Base-by-base conservation (phyloP, 257 asterid genomes). In the Ilex asprella region DNA sequence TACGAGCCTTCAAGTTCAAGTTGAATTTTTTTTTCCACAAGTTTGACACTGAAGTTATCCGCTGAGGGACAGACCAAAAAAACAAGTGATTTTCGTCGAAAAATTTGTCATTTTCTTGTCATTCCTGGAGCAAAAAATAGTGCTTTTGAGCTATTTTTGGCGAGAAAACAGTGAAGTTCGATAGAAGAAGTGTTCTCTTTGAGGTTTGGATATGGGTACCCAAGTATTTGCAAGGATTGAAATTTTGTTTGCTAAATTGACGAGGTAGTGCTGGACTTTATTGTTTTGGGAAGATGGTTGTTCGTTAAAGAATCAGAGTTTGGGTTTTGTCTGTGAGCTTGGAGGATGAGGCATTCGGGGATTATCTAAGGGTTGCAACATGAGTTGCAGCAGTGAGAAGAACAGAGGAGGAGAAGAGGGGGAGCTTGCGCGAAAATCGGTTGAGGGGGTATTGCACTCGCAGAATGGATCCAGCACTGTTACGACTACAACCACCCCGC, bases 321-420 rank as follows among this genome's bases (percentile, higher is more conserved):
- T 49, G 6, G 14, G n/a, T 49, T 49, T 49, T 49, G 10, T 7
- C 1, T 49, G 54, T 49, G 54, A 11, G 54, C 60, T 72, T 67
- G 67, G 72, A 55, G 70, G 71, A 58, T 67, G 82, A 75, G 79
- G 55, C 68, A 69, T 73, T 70, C 86, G 67, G 70, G 76, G 31
- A 32, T 59, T 41, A 64, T 78, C 43, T 30, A 55, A 55, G 73
- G 64, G 16, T 14, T 63, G 71, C 62, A 81, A 64, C 59, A 91
- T 91, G 98, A 91, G 94, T 86, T 84, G 87, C 72, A 77, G 84
- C 72, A 77, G 84, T 81, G 85, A 83, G 67, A 84, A 66, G 73
- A 82, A 68, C 75, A 47, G 76, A 61, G 74, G 78, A 30, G 83
- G 77, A 66, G 86, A 80, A 69, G 81, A 72, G 46, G 73, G 67